Base-by-base conservation (phyloP, 345 rosid genomes). In the Turnera subulata region DNA sequence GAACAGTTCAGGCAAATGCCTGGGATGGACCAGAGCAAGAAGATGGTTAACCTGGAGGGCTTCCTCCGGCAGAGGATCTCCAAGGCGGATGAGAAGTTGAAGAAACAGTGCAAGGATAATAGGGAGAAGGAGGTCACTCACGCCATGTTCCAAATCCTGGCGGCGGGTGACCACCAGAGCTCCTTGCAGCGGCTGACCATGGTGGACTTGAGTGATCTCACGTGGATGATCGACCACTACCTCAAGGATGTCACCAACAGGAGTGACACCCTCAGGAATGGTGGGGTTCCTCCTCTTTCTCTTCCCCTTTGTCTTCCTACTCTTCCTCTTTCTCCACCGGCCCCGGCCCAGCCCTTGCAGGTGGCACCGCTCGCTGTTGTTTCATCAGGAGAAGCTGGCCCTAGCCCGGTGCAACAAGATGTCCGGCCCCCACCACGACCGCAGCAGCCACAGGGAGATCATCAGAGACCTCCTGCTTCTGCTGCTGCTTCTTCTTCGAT, bases 1-100 rank as follows among this genome's bases (percentile, higher is more conserved):
- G n/a, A n/a, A n/a, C n/a, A n/a, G n/a, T n/a, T n/a, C n/a, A n/a
- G n/a, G n/a, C n/a, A 53, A 62, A 59, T 75, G 72, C 74, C 80
- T 5, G 68, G 58, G 33, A 69, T 80, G 76, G 85, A 77, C 21
- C 78, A 78, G 22, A 38, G 68, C 63, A 80, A 72, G 64, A 75
- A 73, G 54, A 80, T 69, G 85, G 58, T 70, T 61, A 72, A 65
- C 53, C 82, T 72, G 15, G 82, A 75, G 50, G 49, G 66, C 11
- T 80, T 77, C 63, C 60, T 77, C 17, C 42, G 63, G 56, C 78
- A 75, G 35, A 69, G 84, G 51, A 63, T 77, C 33, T 0, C 40
- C 0, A 76, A 68, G 43, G 61, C 72, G 12, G 61, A 20, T 0
- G 77, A 80, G 2, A 79, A 77, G 35, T 59, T 80, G 22, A 59